Conservation (phyloP, 1,284 basidiomycete species). For the Meira nashicola region DNA sequence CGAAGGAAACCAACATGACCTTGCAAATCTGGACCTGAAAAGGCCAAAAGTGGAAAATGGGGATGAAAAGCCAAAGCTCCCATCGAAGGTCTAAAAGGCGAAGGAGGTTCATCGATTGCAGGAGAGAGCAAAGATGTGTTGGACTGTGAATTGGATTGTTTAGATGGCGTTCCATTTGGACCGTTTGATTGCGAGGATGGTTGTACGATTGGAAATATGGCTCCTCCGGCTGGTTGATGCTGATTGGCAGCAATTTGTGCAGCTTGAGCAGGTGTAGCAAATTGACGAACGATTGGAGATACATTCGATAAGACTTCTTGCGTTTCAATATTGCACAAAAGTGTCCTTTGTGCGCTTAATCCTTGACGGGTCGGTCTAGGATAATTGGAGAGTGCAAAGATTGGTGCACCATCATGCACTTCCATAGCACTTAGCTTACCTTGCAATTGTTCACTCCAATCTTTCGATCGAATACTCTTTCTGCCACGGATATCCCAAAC, state of each 20-base stretch:
- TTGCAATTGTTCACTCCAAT: slow-evolving; percentile 56
- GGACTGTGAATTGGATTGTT: not conserved
- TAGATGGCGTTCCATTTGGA: not conserved
- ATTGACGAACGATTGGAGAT: slow-evolving; percentile 13
- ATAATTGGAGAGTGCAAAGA: slow-evolving; percentile 65
- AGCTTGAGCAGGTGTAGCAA: not conserved
- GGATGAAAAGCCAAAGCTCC: slow-evolving; percentile 49
- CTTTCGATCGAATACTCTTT: slow-evolving; percentile 65
- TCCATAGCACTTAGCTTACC: slow-evolving; percentile 70
- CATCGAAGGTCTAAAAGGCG: slow-evolving; percentile 37
- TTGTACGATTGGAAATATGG: slow-evolving; percentile 21
- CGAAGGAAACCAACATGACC: slow-evolving; percentile 8
- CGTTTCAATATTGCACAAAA: slow-evolving; percentile 32
- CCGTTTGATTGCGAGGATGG: slow-evolving; percentile 10
- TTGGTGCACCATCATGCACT: slow-evolving; percentile 75
- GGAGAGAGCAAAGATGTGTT: not conserved
- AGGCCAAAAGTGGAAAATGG: slow-evolving; percentile 43
- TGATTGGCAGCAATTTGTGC: slow-evolving; percentile 6
- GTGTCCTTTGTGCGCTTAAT: slow-evolving; percentile 23
- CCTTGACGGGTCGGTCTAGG: slow-evolving; percentile 24
- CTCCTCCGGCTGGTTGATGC: slow-evolving; percentile 3
- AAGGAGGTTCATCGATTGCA: slow-evolving; percentile 18
- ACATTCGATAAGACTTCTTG: slow-evolving; percentile 10
- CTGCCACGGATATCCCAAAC: slow-evolving; percentile 83
- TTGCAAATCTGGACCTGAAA: slow-evolving; percentile 34